phyloP scores from a whole-genome alignment of 768 basidiomycete genomes.

The Leccinellum luteum region DNA sequence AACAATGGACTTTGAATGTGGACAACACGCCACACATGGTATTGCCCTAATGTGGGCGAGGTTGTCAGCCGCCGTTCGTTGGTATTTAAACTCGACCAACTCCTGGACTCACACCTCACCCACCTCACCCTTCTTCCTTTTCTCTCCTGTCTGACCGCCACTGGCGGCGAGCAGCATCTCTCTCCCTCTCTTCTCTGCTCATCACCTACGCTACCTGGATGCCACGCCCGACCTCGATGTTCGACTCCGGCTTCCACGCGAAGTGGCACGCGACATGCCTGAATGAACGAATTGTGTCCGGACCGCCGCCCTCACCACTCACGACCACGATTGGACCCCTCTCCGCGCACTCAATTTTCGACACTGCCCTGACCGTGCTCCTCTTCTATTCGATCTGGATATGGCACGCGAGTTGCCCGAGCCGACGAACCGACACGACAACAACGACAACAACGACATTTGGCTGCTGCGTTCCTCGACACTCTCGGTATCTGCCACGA shows the following conservation, averaged over 20 bases:
- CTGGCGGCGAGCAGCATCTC: background rate
- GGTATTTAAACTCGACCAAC: slow-evolving; percentile 10
- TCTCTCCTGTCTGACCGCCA: background rate
- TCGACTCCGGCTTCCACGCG: too few species aligned
- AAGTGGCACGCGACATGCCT: slow-evolving; percentile 3
- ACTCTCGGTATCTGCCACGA: background rate
- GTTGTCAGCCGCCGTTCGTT: slow-evolving; percentile 8
- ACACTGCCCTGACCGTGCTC: background rate
- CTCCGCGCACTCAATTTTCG: background rate
- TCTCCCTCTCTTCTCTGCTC: background rate
- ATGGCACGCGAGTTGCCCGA: slow-evolving; percentile 1
- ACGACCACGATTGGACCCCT: background rate
- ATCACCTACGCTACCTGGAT: background rate
- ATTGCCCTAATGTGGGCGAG: background rate
- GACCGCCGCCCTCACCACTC: background rate
- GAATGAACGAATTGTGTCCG: background rate
- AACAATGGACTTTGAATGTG: background rate
- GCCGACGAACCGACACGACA: background rate
- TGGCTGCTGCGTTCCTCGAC: background rate
- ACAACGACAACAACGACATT: background rate
- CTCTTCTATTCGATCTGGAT: background rate
- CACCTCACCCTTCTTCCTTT: background rate
- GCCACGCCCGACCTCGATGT: background rate
- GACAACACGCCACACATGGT: slow-evolving; percentile 1
- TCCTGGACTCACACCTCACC: background rate